Conservation (phyloP, 805 yeast species). For the Middelhovenomyces tepae region DNA sequence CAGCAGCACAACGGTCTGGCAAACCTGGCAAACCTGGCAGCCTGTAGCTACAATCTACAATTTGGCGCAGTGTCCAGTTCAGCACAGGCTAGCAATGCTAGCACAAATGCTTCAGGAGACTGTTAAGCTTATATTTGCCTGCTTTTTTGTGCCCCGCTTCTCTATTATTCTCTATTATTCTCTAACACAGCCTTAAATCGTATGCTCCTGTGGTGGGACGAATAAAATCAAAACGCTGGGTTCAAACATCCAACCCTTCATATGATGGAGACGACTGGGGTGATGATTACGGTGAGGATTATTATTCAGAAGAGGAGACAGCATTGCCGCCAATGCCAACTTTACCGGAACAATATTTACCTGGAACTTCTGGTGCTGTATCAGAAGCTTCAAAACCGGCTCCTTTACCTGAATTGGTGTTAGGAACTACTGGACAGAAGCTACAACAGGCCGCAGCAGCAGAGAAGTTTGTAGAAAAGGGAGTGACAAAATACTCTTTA, state of each 20-base stretch:
- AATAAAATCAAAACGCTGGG: constrained; percentile 30
- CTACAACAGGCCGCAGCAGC: too few species aligned
- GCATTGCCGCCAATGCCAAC: constrained; percentile 20
- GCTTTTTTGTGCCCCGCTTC: too few species aligned
- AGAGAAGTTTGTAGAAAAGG: constrained; percentile 13
- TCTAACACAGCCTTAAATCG: constrained; percentile 15
- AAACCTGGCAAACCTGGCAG: too few species aligned
- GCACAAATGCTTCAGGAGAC: too few species aligned
- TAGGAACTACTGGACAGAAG: constrained; percentile 7
- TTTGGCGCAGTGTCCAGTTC: too few species aligned
- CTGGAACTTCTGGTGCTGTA: too few species aligned
- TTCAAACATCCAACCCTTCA: constrained; percentile 24
- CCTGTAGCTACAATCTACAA: too few species aligned
- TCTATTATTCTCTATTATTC: too few species aligned
- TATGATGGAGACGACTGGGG: constrained; percentile 32
- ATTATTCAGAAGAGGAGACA: constrained; percentile 15
- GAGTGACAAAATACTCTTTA: constrained; percentile 13
- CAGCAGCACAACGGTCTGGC: too few species aligned
- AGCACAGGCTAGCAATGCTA: too few species aligned
- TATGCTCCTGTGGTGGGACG: constrained; percentile 21
- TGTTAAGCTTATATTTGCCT: too few species aligned
- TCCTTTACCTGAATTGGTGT: constrained; percentile 6
- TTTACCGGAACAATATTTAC: constrained; percentile 12
- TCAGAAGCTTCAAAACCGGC: too few species aligned
- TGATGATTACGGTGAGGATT: constrained; percentile 23